Conservation (phyloP, 768 basidiomycete species). For the Mycena venus region DNA sequence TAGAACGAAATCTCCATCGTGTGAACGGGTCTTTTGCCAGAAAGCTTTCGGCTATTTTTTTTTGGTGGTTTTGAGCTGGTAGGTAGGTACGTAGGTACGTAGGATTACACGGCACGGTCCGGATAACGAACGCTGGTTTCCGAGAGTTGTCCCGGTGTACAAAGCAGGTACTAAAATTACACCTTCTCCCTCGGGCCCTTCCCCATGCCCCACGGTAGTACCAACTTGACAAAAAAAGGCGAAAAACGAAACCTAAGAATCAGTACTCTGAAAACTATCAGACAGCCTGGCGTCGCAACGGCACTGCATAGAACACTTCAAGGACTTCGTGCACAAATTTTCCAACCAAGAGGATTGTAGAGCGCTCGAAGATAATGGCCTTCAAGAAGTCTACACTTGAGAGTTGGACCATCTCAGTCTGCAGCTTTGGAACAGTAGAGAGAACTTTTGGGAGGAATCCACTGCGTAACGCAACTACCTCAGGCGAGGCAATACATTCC, state of each 20-base stretch:
- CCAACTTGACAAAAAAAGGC: background rate
- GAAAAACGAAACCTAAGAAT: background rate
- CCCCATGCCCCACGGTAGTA: background rate
- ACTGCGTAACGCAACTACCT: background rate
- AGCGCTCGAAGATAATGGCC: background rate
- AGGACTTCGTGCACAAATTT: background rate
- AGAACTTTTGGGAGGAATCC: background rate
- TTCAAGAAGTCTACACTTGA: background rate
- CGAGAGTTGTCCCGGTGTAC: too few relatives aligned
- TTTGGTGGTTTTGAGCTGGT: constrained; percentile 18
- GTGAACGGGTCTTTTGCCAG: constrained; percentile 18
- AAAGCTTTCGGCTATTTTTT: constrained; percentile 14
- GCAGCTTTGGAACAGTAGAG: background rate
- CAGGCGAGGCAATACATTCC: background rate
- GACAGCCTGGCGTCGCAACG: background rate
- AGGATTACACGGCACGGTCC: constrained; percentile 5
- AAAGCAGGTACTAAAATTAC: too few relatives aligned
- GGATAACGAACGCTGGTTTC: too few relatives aligned
- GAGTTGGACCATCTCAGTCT: background rate
- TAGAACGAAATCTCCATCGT: constrained; percentile 21
- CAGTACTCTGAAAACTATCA: background rate
- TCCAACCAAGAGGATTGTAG: background rate
- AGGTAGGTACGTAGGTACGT: constrained; percentile 13
- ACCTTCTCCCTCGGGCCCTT: too few relatives aligned
- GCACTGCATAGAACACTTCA: background rate